phyloP scores from a whole-genome alignment of 768 basidiomycete genomes.

The Collybia sp. region DNA sequence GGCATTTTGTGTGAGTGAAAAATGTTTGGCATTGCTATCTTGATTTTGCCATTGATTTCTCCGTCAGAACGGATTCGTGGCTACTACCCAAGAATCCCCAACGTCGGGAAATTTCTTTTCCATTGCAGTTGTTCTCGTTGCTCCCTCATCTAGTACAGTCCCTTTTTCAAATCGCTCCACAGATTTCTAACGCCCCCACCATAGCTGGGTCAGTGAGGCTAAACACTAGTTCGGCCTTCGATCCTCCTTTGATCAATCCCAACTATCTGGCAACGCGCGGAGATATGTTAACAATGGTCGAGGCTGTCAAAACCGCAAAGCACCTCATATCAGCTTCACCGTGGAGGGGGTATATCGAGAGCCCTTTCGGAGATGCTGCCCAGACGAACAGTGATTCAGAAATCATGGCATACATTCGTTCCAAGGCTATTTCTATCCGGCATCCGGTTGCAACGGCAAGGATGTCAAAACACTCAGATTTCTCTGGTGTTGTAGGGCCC shows the following conservation, averaged over 20 bases:
- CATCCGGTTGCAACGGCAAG: conserved; percentile 20
- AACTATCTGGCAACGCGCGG: conserved; percentile 2
- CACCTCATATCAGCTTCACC: conserved; percentile 3
- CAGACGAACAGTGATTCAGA: conserved; percentile 6
- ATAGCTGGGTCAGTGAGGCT: conserved; percentile 7
- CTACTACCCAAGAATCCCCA: conserved; percentile 3
- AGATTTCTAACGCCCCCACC: background rate
- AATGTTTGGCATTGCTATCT: background rate
- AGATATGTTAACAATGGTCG: conserved; percentile 7
- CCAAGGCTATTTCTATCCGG: conserved; percentile 16
- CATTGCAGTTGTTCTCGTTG: conserved; percentile 5
- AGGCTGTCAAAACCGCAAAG: conserved; percentile 7
- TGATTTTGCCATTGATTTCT: background rate
- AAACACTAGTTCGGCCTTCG: conserved; percentile 3
- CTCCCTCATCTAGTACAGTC: conserved; percentile 5
- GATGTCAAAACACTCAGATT: conserved; percentile 10
- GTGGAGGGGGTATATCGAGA: conserved; percentile 5
- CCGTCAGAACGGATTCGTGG: conserved; percentile 6
- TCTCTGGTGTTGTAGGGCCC: background rate
- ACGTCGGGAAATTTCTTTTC: conserved; percentile 7
- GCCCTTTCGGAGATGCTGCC: conserved; percentile 3
- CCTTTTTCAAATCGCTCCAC: no score
- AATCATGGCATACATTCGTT: conserved; percentile 14
- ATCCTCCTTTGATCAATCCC: conserved; percentile 7
- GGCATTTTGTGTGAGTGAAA: conserved; percentile 22